Percentiles rank a stretch among this genome's conserved stretches.
phyloP scores from a whole-genome alignment of 129 eudicot species.

The Flaveria ramosissima region DNA sequence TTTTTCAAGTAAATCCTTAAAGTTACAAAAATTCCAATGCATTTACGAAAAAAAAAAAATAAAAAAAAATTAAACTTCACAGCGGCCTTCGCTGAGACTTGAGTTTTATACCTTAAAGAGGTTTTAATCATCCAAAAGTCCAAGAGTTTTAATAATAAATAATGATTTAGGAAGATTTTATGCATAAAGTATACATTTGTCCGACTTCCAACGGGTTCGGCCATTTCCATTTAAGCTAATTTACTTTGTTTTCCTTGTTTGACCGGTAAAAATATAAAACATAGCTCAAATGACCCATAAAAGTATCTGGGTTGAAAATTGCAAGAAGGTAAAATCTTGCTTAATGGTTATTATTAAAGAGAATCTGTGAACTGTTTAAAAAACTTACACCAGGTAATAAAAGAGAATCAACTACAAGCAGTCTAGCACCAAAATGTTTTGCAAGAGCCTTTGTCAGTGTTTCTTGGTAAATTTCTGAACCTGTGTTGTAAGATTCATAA shows the following conservation, averaged over 20 bases:
- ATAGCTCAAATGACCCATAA: not conserved
- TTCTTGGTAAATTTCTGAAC: conserved; percentile 96
- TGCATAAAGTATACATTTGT: not conserved
- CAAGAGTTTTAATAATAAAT: no score
- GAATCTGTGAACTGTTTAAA: not conserved
- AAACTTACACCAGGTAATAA: conserved; percentile 87
- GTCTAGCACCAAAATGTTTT: conserved; percentile 69
- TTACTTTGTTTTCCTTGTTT: not conserved
- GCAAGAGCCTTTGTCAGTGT: conserved; percentile 80
- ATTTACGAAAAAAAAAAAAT: no score
- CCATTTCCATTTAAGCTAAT: not conserved
- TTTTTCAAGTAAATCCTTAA: not conserved
- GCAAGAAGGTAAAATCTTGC: not conserved
- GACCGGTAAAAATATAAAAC: not conserved
- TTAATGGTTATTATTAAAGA: not conserved
- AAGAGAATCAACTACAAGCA: conserved; percentile 76
- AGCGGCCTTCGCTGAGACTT: not conserved
- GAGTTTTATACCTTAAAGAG: not conserved
- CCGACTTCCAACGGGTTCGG: not conserved
- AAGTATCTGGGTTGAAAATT: not conserved
- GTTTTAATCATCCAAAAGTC: not conserved
- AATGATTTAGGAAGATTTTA: no score
- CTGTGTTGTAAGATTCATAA: conserved; percentile 34
- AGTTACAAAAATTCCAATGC: not conserved
- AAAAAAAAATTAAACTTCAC: not conserved